Evolutionary conservation across 202 grass and related monocot species (phyloP), one percentile per base, ranked within the genome.

Genomic region (Setaria italica): DNA sequence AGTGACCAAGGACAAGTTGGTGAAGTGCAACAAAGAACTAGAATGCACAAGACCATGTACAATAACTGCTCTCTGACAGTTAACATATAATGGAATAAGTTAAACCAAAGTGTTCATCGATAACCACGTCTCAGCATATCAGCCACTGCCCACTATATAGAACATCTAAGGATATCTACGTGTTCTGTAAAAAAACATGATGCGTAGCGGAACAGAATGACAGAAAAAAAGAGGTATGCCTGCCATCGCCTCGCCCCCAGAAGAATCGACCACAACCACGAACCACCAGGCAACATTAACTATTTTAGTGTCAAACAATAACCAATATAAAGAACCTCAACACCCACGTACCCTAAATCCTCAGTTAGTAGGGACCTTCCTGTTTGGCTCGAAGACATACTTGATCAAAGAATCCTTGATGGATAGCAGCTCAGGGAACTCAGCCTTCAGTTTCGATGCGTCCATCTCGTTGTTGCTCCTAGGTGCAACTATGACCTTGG

Each of bases 381-480:
- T 94, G 81, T 92, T 94, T 42, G 90, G 90, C 90, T 94, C 92
- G n/a, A 94, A 94, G 34, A 94, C 92, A 73, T 86, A 84, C 85
- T 94, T 94, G 50, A 92, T 81, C 80, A 94, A 76, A 20, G 90
- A 90, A 62, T 92, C 90, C 70, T 92, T 92, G 20, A 95, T 95
- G 12, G 85, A 67, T 37, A 95, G 78, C 41, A 92, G 64, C 71
- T 90, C 62, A 34, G 92, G 90, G 90, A 95, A 95, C 64, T 95
- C 92, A 0, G 41, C 70, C 78, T 92, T 92, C 78, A 95, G 33
- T 72, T 95, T 95, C 4, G 87, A 69, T 9, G 78, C 82, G 35
- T 95, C 90, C 85, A 95, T 86, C 68, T 95, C 92, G 16, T 95
- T 95, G 90, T 95, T 95, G 81, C 92, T 95, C 82, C 92, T 82